A percentile compares a stretch with the other conserved stretches of the same genome.
phyloP scores from a whole-genome alignment of 305 asterid species.

The Solanum hybrid region DNA sequence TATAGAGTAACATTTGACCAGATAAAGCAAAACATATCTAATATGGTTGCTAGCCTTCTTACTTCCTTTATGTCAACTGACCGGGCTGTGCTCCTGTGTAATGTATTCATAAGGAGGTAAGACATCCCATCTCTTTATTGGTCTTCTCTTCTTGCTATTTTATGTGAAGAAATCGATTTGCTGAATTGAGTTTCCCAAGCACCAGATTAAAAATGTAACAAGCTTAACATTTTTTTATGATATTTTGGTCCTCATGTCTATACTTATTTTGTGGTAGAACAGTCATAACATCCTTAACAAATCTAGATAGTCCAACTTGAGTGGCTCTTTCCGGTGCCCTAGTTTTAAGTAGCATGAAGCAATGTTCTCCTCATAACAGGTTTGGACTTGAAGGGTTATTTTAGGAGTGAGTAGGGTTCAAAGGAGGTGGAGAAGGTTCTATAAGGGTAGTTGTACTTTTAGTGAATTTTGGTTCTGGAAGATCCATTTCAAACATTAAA shows the following conservation, averaged over 20 bases:
- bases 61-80: neutral
- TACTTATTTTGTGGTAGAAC: neutral
- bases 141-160: too few species aligned
- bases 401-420: neutral
- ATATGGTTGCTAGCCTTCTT: constrained; percentile 61
- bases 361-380: neutral
- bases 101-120: too few species aligned
- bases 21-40: constrained; percentile 65
- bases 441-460: neutral
- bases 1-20: constrained; percentile 63
- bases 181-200: neutral
- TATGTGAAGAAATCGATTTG: too few species aligned
- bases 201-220: neutral
- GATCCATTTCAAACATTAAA: neutral
- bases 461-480: neutral
- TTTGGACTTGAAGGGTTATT: neutral
- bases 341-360: neutral
- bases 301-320: neutral
- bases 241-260: neutral
- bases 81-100: too few species aligned
- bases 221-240: neutral
- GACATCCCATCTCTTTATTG: too few species aligned
- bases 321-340: neutral
- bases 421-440: neutral
- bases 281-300: neutral